Base-by-base conservation (phyloP, 1,284 basidiomycete species). In the Chalciporus sp. region DNA sequence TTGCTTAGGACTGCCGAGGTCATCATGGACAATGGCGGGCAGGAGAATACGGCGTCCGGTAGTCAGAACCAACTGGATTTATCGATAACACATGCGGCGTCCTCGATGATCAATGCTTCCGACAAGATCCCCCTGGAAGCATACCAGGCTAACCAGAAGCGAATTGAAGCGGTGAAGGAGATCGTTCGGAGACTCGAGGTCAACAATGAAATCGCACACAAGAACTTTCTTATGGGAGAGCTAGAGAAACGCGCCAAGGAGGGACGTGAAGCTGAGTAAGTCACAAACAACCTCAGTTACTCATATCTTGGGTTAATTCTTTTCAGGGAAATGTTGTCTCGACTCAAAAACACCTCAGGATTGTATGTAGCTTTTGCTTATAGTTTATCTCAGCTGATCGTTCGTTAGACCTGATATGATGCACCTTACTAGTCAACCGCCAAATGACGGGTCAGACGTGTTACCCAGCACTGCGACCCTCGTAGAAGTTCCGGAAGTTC, bases 201-300 rank as follows among this genome's bases (percentile, higher is more conserved):
- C 35, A 71, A 68, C 50, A 68, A 68, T 16, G 66, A 71, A 29
- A 33, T 27, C 11, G 66, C 69, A 23, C 69, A 71, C 55, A 65
- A 55, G 47, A 71, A 68, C 40, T 68, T 52, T 52, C 42, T 71
- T 27, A 20, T 67, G 23, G 49, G 51, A 26, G 58, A 68, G 40
- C 68, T 68, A 11, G 54, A 71, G 52, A 55, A 59, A 56, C 68
- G 68, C 49, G 57, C 56, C 12, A 48, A 57, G 37, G 65, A 68
- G 0, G 67, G 67, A 2, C 66, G 66, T 16, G 59, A 73, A 47
- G 76, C 76, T 23, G 66, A 73, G 76, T 78, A 58, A 53, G 74
- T 59, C 16, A 7, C 53, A 37, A n/a, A 8, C 35, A n/a, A 37
- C 28, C 26, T n/a, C n/a, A n/a, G n/a, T n/a, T 2, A 7, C 31